Conservation (phyloP, 805 yeast genomes). For the Metschnikowia aberdeeniae region DNA sequence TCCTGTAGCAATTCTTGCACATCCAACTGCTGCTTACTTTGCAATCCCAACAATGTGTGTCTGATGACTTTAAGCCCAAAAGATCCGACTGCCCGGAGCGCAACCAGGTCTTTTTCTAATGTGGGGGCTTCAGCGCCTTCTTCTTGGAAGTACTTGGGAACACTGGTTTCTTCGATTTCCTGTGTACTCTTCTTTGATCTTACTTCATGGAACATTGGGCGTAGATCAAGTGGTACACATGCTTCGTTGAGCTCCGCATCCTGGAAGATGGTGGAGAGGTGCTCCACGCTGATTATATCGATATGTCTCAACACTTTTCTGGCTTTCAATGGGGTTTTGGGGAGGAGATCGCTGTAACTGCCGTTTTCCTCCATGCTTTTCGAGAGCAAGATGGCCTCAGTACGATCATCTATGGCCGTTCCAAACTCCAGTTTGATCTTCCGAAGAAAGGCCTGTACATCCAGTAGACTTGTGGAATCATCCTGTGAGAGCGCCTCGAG, state of each 20-base stretch:
- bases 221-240: slow-evolving; percentile 35
- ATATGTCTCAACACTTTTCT: slow-evolving; percentile 41
- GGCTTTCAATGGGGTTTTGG: slow-evolving; percentile 13
- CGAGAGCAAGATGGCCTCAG: slow-evolving; percentile 56
- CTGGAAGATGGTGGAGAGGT: slow-evolving; percentile 35
- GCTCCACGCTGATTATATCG: slow-evolving; percentile 51
- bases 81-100: slow-evolving; percentile 64
- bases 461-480: slow-evolving; percentile 36
- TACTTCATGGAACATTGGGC: slow-evolving; percentile 27
- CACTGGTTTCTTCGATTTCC: slow-evolving; percentile 4
- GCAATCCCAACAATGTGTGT: slow-evolving; percentile 55
- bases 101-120: slow-evolving; percentile 52
- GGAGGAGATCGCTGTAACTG: slow-evolving; percentile 13
- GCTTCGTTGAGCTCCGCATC: slow-evolving; percentile 20
- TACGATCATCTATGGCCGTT: slow-evolving; percentile 46
- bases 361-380: slow-evolving; percentile 24
- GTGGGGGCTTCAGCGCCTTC: slow-evolving; percentile 30
- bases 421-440: slow-evolving; percentile 23
- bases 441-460: slow-evolving; percentile 42
- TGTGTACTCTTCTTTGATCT: slow-evolving; percentile 4
- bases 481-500: slow-evolving; percentile 40
- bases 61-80: slow-evolving; percentile 76
- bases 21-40: slow-evolving; percentile 17
- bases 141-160: slow-evolving; percentile 29
- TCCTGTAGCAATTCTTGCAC: slow-evolving; percentile 26